Evolutionary conservation across 176 grass and related monocot genomes (phyloP), one percentile per base, ranked within the genome.

Genomic region (Oryza nivara): DNA sequence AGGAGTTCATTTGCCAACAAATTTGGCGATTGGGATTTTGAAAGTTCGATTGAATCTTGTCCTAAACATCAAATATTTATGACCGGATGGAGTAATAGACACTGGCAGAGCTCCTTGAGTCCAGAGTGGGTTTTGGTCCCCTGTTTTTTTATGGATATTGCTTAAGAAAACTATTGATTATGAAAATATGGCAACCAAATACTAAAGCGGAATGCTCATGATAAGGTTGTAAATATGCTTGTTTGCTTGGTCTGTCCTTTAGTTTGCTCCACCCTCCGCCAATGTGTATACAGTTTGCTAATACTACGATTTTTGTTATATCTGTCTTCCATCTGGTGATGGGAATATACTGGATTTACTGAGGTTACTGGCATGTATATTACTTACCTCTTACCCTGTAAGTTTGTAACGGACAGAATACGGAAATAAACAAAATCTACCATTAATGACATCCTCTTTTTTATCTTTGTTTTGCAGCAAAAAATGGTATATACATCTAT

Each of bases 401-500:
- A 23, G n/a, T 63, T n/a, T 32, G 30, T 23, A 74, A 64, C 61
- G 64, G 0, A 12, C 2, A 51, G 10, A 44, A 9, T 44, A 44
- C 7, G 9, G 28, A 71, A 71, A 66, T 79, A 65, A 71, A 16
- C 3, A 30, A 9, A 74, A 78, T 56, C 11, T 79, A 23, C 19
- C 48, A 17, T 36, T 63, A 26, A 23, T 26, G 13, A 48, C 61
- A 25, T 86, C 61, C 65, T 73, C 54, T 11, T 11, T n/a, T 41
- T 64, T 68, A 3, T 48, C 14, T 44, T 89, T 56, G 56, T 67
- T 65, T 80, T 90, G 72, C 68, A 98, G 93, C 93, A 32, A 98
- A 95, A 84, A 98, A 95, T 88, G 96, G 96, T 70, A 95, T 94
- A 94, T 98, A 98, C 76, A 85, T 95, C 67, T 90, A 77, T 84